Evolutionary conservation across 2,329 filamentous ascomycete species (phyloP).

Genomic region (Laburnicola sp.): DNA sequence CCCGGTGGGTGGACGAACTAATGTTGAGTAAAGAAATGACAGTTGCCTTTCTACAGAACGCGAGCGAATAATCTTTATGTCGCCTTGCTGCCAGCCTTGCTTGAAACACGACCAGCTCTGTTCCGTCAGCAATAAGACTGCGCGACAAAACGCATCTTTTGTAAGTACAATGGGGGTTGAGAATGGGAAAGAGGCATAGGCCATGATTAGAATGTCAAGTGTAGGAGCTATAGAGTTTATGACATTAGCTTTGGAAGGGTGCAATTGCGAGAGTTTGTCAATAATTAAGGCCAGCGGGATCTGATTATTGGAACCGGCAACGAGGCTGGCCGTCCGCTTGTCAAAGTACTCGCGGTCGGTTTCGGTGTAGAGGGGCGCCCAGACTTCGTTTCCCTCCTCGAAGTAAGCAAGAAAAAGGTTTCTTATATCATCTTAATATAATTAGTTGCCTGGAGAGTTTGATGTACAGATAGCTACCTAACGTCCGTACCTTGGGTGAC

Average conservation of each 20-base stretch:
- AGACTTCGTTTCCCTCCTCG: not conserved
- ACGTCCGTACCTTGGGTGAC: not conserved
- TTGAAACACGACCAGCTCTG: not conserved
- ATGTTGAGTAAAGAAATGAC: not conserved
- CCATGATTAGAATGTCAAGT: not conserved
- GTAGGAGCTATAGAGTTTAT: not conserved
- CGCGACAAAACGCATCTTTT: not conserved
- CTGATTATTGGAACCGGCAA: not conserved
- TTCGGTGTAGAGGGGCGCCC: not conserved
- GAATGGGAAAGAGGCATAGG: slow-evolving; percentile 1
- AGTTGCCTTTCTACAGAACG: not conserved
- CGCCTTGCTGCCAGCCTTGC: not conserved
- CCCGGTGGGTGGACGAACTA: not conserved
- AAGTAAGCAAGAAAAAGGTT: not conserved
- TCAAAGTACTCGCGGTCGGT: not conserved
- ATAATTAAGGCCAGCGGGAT: not conserved
- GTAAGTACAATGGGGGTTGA: not conserved
- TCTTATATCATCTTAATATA: not conserved
- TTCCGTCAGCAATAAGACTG: not conserved
- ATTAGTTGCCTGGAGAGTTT: not conserved
- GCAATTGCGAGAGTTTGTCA: not conserved
- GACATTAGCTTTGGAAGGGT: not conserved
- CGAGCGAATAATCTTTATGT: not conserved
- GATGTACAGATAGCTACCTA: not conserved
- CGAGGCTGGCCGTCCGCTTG: not conserved